phyloP scores from a whole-genome alignment of 306 rosid species.

The Castanea crenata region DNA sequence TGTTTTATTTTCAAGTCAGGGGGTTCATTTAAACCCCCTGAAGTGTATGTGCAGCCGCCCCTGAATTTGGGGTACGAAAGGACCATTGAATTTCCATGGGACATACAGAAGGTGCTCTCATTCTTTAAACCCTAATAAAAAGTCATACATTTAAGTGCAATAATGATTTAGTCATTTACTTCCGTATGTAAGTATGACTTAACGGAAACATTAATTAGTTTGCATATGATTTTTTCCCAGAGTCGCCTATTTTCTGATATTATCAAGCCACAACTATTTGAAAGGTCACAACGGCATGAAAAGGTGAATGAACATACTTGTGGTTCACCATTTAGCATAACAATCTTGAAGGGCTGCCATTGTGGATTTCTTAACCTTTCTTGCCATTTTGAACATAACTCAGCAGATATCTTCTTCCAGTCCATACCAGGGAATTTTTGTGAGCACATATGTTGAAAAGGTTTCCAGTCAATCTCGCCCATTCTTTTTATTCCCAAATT shows the following conservation, averaged over 20 bases:
- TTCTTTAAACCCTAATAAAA: neutral
- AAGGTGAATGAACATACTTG: conserved; percentile 13
- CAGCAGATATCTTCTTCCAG: conserved; percentile 26
- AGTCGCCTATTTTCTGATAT: neutral
- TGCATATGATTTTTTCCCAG: too few relatives aligned
- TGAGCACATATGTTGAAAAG: conserved; percentile 27
- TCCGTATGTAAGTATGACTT: too few relatives aligned
- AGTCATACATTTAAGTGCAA: too few relatives aligned
- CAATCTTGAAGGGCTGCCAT: conserved; percentile 33
- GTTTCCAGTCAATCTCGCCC: conserved; percentile 33
- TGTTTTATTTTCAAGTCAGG: too few relatives aligned
- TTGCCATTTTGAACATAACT: conserved; percentile 33
- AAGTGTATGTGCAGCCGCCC: too few relatives aligned
- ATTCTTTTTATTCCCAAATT: conserved; percentile 26
- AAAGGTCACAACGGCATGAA: neutral
- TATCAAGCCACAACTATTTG: neutral
- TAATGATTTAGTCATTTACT: too few relatives aligned
- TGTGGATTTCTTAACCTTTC: conserved; percentile 22
- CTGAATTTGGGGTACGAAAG: neutral
- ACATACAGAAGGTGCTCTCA: neutral
- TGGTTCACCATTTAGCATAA: conserved; percentile 13
- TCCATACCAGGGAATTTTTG: conserved; percentile 16
- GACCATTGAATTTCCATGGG: neutral
- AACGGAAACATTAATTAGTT: too few relatives aligned
- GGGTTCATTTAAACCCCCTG: too few relatives aligned